A percentile compares a stretch with the other conserved stretches of the same genome.
Evolutionary conservation across 2,329 filamentous ascomycete genomes (phyloP).

Genomic region (Claviceps arundinis): DNA sequence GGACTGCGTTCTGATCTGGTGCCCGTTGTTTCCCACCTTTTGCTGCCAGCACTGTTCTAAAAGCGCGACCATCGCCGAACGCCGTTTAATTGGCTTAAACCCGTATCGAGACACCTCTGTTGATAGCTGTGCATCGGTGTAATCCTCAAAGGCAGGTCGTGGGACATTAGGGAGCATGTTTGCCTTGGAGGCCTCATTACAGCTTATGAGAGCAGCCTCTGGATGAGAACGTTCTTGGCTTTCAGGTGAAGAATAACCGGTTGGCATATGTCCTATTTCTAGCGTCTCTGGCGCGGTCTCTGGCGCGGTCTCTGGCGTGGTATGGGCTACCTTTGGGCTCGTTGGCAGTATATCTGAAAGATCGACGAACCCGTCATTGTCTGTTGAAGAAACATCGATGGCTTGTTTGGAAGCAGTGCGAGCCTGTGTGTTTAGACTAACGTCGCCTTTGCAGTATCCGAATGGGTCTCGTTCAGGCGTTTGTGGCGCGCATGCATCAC

Average conservation of each 20-base stretch:
- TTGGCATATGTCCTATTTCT: too few relatives aligned
- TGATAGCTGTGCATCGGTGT: conserved; percentile 49
- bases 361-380: conserved; percentile 11
- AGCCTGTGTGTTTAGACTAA: background rate
- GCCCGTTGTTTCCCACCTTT: conserved; percentile 24
- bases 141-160: conserved; percentile 45
- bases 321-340: background rate
- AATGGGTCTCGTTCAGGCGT: conserved; percentile 21
- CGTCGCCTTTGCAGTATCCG: conserved; percentile 19
- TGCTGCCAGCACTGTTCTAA: conserved; percentile 60
- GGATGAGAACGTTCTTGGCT: background rate
- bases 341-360: conserved; percentile 14
- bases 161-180: conserved; percentile 1
- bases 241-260: background rate
- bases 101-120: conserved; percentile 51
- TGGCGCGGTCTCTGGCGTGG: background rate
- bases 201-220: background rate
- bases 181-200: background rate
- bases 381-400: background rate
- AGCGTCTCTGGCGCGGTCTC: background rate
- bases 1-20: conserved; percentile 8
- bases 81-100: conserved; percentile 58
- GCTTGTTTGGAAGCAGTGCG: background rate
- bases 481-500: conserved; percentile 19
- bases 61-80: conserved; percentile 55